Conservation (phyloP, 176 grass and related monocot species). For the Tillandsia leiboldiana region DNA sequence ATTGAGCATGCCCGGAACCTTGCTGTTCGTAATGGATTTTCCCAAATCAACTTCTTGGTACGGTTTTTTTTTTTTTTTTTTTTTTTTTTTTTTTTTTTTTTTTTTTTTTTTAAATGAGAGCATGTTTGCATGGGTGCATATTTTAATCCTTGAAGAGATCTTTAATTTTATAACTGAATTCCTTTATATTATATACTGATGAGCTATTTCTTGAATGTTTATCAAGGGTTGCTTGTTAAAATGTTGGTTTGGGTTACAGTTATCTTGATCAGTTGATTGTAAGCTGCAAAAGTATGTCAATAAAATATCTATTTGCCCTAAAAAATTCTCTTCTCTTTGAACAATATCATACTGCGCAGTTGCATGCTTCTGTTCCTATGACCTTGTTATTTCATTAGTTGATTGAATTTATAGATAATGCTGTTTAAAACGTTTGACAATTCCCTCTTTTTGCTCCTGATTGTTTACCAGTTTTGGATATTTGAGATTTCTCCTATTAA, state of each 20-base stretch:
- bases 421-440: neutral
- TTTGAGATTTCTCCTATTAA: neutral
- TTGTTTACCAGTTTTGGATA: neutral
- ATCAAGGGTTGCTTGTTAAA: neutral
- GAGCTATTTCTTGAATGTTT: neutral
- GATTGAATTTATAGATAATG: neutral
- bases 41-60: constrained; percentile 81
- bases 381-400: neutral
- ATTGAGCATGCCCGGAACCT: constrained; percentile 72
- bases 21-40: constrained; percentile 60
- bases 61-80: constrained; percentile 5
- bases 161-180: neutral
- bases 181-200: neutral
- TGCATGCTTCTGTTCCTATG: neutral
- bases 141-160: neutral
- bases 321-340: neutral
- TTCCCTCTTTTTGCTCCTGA: neutral
- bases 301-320: neutral
- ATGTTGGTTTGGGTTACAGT: neutral
- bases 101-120: neutral
- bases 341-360: neutral
- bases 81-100: constrained; percentile 2
- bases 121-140: neutral
- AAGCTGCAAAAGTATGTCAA: neutral
- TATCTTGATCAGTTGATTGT: neutral